Evolutionary conservation across 148 eudicot species (phyloP).

Genomic region (Vaccinium vitisidaea): DNA sequence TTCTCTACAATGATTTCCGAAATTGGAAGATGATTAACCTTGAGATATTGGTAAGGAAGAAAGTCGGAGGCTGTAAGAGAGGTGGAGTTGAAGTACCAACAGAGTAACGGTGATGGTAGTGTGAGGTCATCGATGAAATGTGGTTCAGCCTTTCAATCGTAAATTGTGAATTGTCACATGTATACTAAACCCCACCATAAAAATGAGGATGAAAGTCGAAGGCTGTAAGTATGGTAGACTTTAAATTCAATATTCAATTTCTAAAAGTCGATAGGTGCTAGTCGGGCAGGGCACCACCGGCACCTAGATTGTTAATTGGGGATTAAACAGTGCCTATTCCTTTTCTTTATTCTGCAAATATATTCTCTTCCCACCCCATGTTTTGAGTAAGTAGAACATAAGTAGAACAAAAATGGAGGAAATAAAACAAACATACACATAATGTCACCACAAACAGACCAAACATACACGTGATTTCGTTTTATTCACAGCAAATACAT

Average conservation of each 20-base stretch:
- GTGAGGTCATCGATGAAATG: background rate
- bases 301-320: too few species aligned
- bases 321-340: too few species aligned
- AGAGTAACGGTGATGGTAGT: background rate
- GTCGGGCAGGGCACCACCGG: too few species aligned
- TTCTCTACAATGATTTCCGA: background rate
- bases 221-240: background rate
- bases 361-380: too few species aligned
- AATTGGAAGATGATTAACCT: background rate
- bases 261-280: too few species aligned
- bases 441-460: too few species aligned
- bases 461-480: too few species aligned
- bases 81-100: background rate
- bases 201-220: background rate
- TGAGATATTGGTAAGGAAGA: background rate
- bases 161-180: background rate
- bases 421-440: too few species aligned
- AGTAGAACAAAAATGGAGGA: too few species aligned
- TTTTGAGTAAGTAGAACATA: too few species aligned
- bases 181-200: background rate
- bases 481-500: too few species aligned
- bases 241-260: background rate
- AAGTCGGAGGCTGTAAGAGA: background rate
- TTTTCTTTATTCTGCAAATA: too few species aligned
- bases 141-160: background rate